phyloP scores from a whole-genome alignment of 169 alveolate species.

The Pseudocohnilembus persalinus region DNA sequence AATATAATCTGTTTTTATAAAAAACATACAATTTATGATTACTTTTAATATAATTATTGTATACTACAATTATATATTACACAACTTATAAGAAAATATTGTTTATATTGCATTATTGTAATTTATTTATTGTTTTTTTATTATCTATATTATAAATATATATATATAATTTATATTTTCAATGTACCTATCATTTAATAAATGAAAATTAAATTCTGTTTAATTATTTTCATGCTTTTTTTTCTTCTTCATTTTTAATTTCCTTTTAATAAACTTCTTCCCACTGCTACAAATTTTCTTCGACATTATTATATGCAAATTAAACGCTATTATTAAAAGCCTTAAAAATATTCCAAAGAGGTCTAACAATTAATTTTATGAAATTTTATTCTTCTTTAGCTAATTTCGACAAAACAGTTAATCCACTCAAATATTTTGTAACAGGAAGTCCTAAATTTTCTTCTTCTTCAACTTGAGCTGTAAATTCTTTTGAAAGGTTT shows the following conservation, averaged over 20 bases:
- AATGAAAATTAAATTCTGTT: too few relatives aligned
- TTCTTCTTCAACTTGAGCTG: conserved; percentile 42
- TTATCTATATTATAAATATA: too few relatives aligned
- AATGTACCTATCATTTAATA: too few relatives aligned
- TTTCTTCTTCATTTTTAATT: not conserved
- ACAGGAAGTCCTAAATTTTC: conserved; percentile 33
- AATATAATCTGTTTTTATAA: too few relatives aligned
- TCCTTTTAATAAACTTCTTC: conserved; percentile 17
- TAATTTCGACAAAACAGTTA: not conserved
- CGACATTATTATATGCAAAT: conserved; percentile 7
- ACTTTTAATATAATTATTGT: too few relatives aligned
- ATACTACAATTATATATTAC: too few relatives aligned
- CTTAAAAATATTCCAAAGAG: conserved; percentile 4
- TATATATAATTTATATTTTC: too few relatives aligned
- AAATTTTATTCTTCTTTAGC: conserved; percentile 20
- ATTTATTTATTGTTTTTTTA: too few relatives aligned
- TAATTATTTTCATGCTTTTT: not conserved
- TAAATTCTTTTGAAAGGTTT: conserved; percentile 40
- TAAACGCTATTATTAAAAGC: conserved; percentile 4
- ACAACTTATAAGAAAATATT: too few relatives aligned
- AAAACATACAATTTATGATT: too few relatives aligned
- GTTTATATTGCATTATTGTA: too few relatives aligned
- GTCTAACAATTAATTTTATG: not conserved
- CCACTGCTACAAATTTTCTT: conserved; percentile 13
- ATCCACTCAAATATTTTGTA: conserved; percentile 28